Percentiles rank a stretch among this genome's conserved stretches.
Conservation (phyloP, 768 basidiomycete species). For the Trametes meyenii region DNA sequence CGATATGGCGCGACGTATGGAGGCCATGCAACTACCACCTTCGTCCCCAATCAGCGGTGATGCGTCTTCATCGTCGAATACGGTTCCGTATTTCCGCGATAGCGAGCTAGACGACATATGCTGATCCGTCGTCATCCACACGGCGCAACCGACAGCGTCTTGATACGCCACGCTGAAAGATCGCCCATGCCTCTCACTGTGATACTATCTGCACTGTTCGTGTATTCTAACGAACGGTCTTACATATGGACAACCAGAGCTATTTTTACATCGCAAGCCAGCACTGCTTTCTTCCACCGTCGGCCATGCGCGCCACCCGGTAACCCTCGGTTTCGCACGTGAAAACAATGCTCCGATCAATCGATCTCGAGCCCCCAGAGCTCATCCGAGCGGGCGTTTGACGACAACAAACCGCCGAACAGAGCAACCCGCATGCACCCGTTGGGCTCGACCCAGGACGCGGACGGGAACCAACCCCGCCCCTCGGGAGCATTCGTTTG, state of each 20-base stretch:
- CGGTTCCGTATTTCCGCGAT: slow-evolving; percentile 6
- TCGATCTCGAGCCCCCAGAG: slow-evolving; percentile 44
- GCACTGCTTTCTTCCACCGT: not conserved
- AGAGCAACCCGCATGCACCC: slow-evolving; percentile 24
- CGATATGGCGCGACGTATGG: slow-evolving; percentile 39
- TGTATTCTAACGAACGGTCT: too few relatives aligned
- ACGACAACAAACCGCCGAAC: slow-evolving; percentile 44
- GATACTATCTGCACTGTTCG: not conserved
- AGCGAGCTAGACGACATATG: slow-evolving; percentile 3
- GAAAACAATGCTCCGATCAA: not conserved
- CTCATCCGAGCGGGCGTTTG: slow-evolving; percentile 45
- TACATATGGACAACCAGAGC: not conserved
- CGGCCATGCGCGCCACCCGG: too few relatives aligned
- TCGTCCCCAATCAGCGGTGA: slow-evolving; percentile 22
- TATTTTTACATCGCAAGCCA: not conserved
- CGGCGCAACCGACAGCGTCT: not conserved
- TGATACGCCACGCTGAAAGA: not conserved
- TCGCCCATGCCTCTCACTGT: not conserved
- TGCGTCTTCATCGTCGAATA: slow-evolving; percentile 10
- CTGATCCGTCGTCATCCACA: not conserved
- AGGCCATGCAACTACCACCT: slow-evolving; percentile 34
- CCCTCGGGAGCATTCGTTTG: slow-evolving; percentile 33
- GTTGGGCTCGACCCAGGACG: slow-evolving; percentile 27
- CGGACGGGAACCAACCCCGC: slow-evolving; percentile 48
- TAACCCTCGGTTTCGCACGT: not conserved